Evolutionary conservation across 2,329 filamentous ascomycete species (phyloP).

Genomic region (Claviceps arundinis): DNA sequence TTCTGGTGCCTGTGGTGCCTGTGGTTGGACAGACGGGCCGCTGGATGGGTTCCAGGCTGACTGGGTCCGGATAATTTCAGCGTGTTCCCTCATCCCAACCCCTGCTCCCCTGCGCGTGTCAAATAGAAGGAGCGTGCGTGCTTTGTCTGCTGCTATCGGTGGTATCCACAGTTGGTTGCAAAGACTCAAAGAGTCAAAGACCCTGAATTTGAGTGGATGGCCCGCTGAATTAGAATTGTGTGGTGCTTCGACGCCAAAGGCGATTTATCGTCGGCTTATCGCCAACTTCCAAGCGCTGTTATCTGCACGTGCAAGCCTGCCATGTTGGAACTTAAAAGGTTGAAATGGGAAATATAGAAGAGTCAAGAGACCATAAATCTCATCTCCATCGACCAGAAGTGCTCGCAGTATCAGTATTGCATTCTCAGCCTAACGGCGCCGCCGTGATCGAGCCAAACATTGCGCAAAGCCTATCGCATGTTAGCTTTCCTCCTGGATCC

Average conservation of each 20-base stretch:
- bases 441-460: background rate
- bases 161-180: background rate
- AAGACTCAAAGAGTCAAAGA: background rate
- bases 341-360: no score
- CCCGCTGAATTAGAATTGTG: background rate
- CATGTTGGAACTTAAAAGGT: no score
- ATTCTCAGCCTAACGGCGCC: background rate
- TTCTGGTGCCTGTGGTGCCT: background rate
- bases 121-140: no score
- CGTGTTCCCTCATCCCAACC: background rate
- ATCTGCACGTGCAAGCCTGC: background rate
- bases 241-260: background rate
- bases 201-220: background rate
- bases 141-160: background rate
- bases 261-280: background rate
- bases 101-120: no score
- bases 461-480: background rate
- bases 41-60: background rate
- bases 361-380: no score
- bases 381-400: background rate
- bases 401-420: background rate
- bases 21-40: slow-evolving; percentile 4
- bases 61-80: background rate
- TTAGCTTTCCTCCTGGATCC: background rate
- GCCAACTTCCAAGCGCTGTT: background rate